Conservation (phyloP, 768 basidiomycete species). For the Tulasnella sp. region DNA sequence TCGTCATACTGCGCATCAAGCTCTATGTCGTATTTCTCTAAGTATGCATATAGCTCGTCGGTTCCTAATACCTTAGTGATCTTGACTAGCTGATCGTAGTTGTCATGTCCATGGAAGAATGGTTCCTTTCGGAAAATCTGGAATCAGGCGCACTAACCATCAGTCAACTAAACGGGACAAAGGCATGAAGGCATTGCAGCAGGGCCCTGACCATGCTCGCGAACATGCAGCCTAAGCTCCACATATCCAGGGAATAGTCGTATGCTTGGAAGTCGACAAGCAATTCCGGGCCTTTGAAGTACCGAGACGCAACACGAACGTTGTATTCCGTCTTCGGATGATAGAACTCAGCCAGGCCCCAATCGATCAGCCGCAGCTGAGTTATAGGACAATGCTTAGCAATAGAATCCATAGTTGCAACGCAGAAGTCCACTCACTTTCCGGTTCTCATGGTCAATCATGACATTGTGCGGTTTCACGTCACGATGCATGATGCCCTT, state of each 20-base stretch:
- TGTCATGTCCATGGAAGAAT: constrained; percentile 65
- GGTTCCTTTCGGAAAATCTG: constrained; percentile 66
- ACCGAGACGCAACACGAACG: constrained; percentile 58
- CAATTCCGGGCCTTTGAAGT: constrained; percentile 66
- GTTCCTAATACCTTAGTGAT: constrained; percentile 61
- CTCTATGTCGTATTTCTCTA: constrained; percentile 52
- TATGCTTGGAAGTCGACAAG: constrained; percentile 63
- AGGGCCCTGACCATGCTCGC: constrained; percentile 50
- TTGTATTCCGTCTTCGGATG: constrained; percentile 60
- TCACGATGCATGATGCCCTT: constrained; percentile 65
- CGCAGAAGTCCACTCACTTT: constrained; percentile 33
- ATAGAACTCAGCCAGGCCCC: constrained; percentile 71
- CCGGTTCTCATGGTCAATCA: constrained; percentile 57
- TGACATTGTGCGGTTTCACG: constrained; percentile 60
- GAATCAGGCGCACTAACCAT: neutral
- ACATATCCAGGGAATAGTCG: constrained; percentile 62
- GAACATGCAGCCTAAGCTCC: constrained; percentile 66
- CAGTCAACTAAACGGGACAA: neutral
- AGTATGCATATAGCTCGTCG: constrained; percentile 50
- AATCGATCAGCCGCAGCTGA: constrained; percentile 54
- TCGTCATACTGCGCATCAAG: constrained; percentile 52
- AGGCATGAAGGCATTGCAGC: neutral
- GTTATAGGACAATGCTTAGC: neutral
- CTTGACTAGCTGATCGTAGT: constrained; percentile 61
- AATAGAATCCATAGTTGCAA: neutral